These are phyloP conservation scores for Termitomyces eurrhizus DNA, from an alignment of 768 basidiomycete species.

Conservation along the genomic window DNA sequence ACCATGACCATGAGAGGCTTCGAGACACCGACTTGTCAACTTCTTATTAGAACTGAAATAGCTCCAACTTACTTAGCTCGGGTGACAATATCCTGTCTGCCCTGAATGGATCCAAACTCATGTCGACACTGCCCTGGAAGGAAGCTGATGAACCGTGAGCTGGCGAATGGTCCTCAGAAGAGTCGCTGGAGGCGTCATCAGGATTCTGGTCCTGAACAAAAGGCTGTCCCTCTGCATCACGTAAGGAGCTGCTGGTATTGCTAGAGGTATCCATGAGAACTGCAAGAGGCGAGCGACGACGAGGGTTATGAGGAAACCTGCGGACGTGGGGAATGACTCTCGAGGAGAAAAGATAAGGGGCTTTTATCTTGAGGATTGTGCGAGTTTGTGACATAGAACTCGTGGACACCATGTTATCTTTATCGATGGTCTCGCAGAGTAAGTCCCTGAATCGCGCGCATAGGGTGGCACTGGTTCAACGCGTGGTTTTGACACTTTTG, in stretches of 20 bases:
- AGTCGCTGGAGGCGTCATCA: neutral
- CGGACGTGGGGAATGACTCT: neutral
- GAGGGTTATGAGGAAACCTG: neutral
- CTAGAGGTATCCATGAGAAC: conserved; percentile 3
- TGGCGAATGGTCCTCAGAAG: neutral
- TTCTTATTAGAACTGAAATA: neutral
- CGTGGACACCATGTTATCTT: conserved; percentile 7
- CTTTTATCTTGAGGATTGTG: conserved; percentile 6
- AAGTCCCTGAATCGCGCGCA: neutral
- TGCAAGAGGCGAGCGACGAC: conserved; percentile 4
- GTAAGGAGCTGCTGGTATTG: neutral
- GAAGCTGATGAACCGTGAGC: neutral
- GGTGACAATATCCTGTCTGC: neutral
- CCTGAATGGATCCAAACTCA: neutral
- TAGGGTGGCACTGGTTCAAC: neutral
- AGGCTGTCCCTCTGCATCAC: neutral
- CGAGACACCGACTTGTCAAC: neutral
- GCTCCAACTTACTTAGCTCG: neutral
- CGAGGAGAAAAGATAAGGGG: conserved; percentile 1
- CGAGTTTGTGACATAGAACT: neutral
- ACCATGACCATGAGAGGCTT: neutral
- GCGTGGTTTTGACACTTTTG: neutral
- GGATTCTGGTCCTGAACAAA: neutral
- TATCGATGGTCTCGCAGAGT: neutral
- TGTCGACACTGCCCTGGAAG: neutral